Evolutionary conservation across 495 filamentous ascomycete species (phyloP).

Genomic region (Annulohypoxylon bovei): DNA sequence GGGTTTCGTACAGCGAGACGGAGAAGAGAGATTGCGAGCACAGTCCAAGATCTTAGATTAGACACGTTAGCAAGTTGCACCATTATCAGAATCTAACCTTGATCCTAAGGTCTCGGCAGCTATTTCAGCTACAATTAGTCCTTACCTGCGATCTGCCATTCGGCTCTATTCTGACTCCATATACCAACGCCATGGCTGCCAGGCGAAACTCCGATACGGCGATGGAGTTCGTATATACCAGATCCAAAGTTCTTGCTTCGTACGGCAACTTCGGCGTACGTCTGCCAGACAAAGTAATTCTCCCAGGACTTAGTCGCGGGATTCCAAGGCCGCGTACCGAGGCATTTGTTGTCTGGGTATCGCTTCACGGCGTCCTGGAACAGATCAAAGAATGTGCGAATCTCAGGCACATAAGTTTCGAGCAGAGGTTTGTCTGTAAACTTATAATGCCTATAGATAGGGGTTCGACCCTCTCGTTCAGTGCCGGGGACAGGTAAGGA

Average conservation of each 20-base stretch:
- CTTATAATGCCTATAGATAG: slow-evolving; percentile 86
- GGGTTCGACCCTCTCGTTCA: slow-evolving; percentile 74
- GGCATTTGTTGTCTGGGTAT: slow-evolving; percentile 70
- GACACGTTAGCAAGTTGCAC: slow-evolving; percentile 19
- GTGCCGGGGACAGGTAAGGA: slow-evolving; percentile 77
- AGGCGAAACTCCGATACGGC: slow-evolving; percentile 70
- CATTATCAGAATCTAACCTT: not conserved
- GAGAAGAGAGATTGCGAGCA: slow-evolving; percentile 88
- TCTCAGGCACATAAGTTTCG: slow-evolving; percentile 75
- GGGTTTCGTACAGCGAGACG: slow-evolving; percentile 95
- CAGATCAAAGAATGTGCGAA: slow-evolving; percentile 79
- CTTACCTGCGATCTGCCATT: slow-evolving; percentile 94
- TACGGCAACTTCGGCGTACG: slow-evolving; percentile 81
- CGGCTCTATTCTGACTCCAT: slow-evolving; percentile 95
- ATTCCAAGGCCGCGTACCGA: slow-evolving; percentile 87
- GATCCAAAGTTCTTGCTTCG: slow-evolving; percentile 86
- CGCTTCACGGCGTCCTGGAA: slow-evolving; percentile 74
- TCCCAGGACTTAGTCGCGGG: slow-evolving; percentile 78
- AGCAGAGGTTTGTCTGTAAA: slow-evolving; percentile 75
- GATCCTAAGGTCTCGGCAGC: not conserved
- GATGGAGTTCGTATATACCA: slow-evolving; percentile 84
- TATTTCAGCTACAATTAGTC: not conserved
- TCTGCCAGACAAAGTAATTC: slow-evolving; percentile 79
- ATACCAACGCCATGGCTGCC: slow-evolving; percentile 86
- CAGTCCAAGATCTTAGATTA: slow-evolving; percentile 81